Evolutionary conservation across 106 monocot species (phyloP).

Genomic region (Dendrobium catenatum): DNA sequence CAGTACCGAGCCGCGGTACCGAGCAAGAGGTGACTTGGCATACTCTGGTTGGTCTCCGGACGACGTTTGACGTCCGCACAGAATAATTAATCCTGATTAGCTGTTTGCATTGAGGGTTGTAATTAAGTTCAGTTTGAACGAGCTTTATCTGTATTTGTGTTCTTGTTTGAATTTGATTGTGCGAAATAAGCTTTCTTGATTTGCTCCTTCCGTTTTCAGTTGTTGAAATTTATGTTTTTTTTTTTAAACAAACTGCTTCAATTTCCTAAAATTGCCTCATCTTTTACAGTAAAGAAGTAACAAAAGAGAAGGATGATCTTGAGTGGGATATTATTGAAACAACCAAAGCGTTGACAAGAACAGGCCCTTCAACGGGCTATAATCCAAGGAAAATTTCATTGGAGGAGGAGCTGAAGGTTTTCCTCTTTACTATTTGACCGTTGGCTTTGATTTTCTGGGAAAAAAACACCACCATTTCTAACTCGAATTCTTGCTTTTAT

Average conservation of each 20-base stretch:
- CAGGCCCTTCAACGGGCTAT: conserved; percentile 66
- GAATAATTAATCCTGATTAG: not conserved
- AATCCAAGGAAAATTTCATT: conserved; percentile 74
- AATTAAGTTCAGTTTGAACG: too few species aligned
- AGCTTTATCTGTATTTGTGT: too few species aligned
- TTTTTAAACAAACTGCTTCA: not conserved
- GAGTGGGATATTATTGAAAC: conserved; percentile 86
- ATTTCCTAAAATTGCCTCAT: not conserved
- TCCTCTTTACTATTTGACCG: not conserved
- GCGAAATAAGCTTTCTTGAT: too few species aligned
- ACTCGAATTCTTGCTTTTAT: not conserved
- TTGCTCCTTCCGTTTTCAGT: not conserved
- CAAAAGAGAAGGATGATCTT: conserved; percentile 86
- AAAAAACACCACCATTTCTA: not conserved
- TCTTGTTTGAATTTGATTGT: too few species aligned
- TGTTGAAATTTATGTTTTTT: not conserved
- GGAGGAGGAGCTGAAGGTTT: conserved; percentile 89
- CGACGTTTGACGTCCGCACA: accelerated
- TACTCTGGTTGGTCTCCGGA: too few species aligned
- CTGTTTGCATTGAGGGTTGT: not conserved
- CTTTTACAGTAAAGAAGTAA: conserved; percentile 63
- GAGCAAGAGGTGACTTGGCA: too few species aligned
- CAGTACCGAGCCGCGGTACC: too few species aligned
- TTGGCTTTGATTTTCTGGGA: not conserved
- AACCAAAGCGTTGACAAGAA: conserved; percentile 67